Percentiles rank a stretch among this genome's conserved stretches.
phyloP scores from a whole-genome alignment of 2,329 filamentous ascomycete species.

The Pseudocercospora pini-densiflorae region DNA sequence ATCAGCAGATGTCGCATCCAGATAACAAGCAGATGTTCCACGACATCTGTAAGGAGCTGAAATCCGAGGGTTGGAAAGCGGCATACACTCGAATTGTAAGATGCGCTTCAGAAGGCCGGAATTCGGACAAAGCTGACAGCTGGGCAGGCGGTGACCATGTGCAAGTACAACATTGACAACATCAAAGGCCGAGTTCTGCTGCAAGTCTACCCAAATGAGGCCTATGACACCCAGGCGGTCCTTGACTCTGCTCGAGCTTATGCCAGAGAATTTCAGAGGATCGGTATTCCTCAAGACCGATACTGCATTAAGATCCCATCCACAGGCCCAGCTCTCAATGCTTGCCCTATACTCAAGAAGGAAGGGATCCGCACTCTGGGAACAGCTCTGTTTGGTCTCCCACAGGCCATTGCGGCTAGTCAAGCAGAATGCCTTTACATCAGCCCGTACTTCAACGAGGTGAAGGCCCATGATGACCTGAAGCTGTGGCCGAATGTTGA shows the following conservation, averaged over 20 bases:
- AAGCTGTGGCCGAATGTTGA: constrained; percentile 24
- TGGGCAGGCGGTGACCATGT: constrained; percentile 26
- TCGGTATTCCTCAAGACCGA: constrained; percentile 38
- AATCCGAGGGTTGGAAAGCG: constrained; percentile 28
- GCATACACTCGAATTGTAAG: constrained; percentile 29
- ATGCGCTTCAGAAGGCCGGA: not conserved
- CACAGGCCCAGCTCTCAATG: constrained; percentile 67
- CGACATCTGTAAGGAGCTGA: constrained; percentile 29
- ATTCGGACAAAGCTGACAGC: constrained; percentile 1
- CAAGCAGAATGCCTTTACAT: constrained; percentile 65
- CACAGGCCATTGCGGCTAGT: constrained; percentile 63
- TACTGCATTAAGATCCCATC: constrained; percentile 68
- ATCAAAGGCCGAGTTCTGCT: constrained; percentile 30
- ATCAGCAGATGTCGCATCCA: constrained; percentile 28
- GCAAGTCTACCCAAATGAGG: constrained; percentile 29
- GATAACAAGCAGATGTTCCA: constrained; percentile 28
- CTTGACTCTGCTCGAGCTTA: constrained; percentile 28
- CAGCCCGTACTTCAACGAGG: constrained; percentile 67
- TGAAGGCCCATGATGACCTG: constrained; percentile 58
- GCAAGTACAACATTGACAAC: constrained; percentile 30
- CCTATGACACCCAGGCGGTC: constrained; percentile 24
- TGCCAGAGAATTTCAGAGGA: constrained; percentile 37
- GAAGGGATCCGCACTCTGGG: constrained; percentile 63
- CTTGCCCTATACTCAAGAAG: constrained; percentile 59
- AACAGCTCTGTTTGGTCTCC: constrained; percentile 66